phyloP scores from a whole-genome alignment of 2,329 filamentous ascomycete species.

The Penicillium griseofulvum region DNA sequence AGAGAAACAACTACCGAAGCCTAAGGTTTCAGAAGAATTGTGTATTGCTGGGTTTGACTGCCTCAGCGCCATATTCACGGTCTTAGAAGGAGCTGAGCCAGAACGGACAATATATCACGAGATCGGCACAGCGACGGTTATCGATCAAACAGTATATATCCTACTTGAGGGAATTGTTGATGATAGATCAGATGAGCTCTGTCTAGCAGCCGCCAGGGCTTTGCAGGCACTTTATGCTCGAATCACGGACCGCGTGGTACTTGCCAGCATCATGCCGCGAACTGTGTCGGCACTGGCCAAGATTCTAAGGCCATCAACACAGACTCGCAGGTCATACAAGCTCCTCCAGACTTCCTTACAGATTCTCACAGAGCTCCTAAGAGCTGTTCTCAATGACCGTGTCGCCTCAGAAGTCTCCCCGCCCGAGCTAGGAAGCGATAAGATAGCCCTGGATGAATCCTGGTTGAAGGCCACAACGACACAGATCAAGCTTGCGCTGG shows the following conservation, averaged over 20 bases:
- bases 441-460: conserved; percentile 43
- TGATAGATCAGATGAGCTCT: conserved; percentile 64
- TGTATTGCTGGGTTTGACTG: conserved; percentile 68
- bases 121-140: conserved; percentile 65
- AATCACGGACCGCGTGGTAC: conserved; percentile 68
- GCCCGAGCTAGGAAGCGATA: conserved; percentile 36
- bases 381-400: conserved; percentile 48
- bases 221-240: conserved; percentile 61
- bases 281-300: conserved; percentile 79
- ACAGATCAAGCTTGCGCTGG: conserved; percentile 80
- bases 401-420: conserved; percentile 23
- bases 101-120: conserved; percentile 47
- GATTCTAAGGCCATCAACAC: conserved; percentile 66
- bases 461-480: conserved; percentile 80
- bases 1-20: conserved; percentile 26
- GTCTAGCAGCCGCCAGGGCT: conserved; percentile 66
- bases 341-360: conserved; percentile 64
- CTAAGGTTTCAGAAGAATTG: conserved; percentile 65
- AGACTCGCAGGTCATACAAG: conserved; percentile 58
- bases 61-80: conserved; percentile 63
- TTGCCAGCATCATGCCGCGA: conserved; percentile 84
- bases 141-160: conserved; percentile 79
- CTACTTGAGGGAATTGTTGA: conserved; percentile 71
- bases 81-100: conserved; percentile 52
- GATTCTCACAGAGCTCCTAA: conserved; percentile 52